These are phyloP conservation scores for Botrytis squamosa DNA, from an alignment of 2,329 filamentous ascomycete species.

Conservation along the genomic window DNA sequence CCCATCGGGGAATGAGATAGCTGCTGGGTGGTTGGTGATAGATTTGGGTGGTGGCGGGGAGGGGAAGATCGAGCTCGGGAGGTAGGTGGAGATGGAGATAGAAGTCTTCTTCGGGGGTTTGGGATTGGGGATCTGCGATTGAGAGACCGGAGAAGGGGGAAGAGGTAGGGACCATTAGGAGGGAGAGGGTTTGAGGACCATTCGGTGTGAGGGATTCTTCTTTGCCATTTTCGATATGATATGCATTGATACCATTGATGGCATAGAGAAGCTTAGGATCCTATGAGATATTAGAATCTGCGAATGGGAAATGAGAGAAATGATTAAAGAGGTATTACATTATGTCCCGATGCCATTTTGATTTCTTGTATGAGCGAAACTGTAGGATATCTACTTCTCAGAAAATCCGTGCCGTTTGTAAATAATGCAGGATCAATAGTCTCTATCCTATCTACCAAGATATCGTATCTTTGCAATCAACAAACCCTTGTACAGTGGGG, in stretches of 20 bases:
- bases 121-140: conserved; percentile 54
- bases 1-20: conserved; percentile 95
- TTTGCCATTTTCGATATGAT: conserved; percentile 84
- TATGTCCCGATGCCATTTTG: conserved; percentile 37
- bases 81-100: conserved; percentile 94
- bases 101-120: conserved; percentile 79
- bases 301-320: background rate
- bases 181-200: conserved; percentile 85
- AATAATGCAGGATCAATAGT: background rate
- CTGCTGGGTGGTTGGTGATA: conserved; percentile 92
- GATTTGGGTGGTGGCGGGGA: conserved; percentile 94
- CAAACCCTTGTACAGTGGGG: background rate
- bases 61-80: conserved; percentile 87
- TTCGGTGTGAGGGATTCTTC: conserved; percentile 80
- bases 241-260: conserved; percentile 84
- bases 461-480: background rate
- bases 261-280: conserved; percentile 68
- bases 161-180: conserved; percentile 93
- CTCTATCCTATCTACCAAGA: background rate
- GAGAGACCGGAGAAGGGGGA: conserved; percentile 60
- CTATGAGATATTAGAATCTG: conserved; percentile 28
- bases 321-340: conserved; percentile 27
- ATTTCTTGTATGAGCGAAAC: background rate
- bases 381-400: background rate
- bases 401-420: background rate